Conservation (phyloP, 228 moss, liverwort and hornwort genomes). For the Sphagnum magellanicum region DNA sequence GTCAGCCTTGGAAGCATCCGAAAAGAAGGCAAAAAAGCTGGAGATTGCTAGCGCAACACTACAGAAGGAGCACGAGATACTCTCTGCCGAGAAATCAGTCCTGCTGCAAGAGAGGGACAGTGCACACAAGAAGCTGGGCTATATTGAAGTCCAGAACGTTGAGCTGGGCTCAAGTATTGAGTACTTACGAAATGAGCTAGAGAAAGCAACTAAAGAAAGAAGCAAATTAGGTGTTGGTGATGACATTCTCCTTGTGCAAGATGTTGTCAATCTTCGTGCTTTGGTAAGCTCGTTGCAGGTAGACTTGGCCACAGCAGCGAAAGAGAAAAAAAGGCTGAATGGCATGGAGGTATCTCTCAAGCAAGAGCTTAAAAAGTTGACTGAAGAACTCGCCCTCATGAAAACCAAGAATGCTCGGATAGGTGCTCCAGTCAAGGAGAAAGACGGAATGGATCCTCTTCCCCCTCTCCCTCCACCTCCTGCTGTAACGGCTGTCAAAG, state of each 20-base stretch:
- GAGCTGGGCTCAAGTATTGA: conserved; percentile 30
- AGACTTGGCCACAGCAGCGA: conserved; percentile 14
- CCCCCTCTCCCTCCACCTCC: too few relatives aligned
- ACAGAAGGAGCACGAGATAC: conserved; percentile 40
- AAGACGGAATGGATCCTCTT: conserved; percentile 8
- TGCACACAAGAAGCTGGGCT: conserved; percentile 34
- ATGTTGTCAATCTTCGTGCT: conserved; percentile 33
- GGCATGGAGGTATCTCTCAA: conserved; percentile 11
- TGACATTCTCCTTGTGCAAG: conserved; percentile 35
- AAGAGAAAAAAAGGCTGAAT: conserved; percentile 18
- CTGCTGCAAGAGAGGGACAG: conserved; percentile 37
- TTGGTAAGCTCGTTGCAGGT: conserved; percentile 24
- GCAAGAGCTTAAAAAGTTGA: conserved; percentile 17
- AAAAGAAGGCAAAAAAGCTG: conserved; percentile 7
- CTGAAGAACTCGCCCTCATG: neutral
- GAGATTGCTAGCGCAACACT: conserved; percentile 17
- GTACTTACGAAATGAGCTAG: conserved; percentile 19
- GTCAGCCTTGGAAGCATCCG: conserved; percentile 8
- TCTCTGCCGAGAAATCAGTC: conserved; percentile 32
- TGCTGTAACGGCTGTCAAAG: neutral
- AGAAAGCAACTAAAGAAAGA: neutral
- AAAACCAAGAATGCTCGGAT: conserved; percentile 21
- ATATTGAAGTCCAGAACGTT: conserved; percentile 22
- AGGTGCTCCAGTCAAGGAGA: conserved; percentile 27
- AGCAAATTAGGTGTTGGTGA: conserved; percentile 2